Percentiles rank a stretch among this genome's conserved stretches.
Evolutionary conservation across 306 rosid genomes (phyloP).

Genomic region (Spatholobus suberectus): DNA sequence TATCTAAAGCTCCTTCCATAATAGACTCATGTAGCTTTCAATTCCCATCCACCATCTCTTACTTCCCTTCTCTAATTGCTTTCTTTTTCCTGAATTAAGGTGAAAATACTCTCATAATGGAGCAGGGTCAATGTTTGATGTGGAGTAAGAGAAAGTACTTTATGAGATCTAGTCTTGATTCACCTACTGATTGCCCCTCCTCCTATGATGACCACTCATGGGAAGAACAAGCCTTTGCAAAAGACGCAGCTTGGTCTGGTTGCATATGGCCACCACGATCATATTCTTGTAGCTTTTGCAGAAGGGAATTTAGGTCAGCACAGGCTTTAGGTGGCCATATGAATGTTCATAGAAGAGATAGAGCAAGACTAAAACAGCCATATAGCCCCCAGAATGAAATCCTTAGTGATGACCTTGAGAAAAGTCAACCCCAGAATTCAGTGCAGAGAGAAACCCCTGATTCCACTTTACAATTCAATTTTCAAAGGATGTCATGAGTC

Average conservation of each 20-base stretch:
- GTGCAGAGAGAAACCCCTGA: conserved; percentile 34
- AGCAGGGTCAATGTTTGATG: conserved; percentile 56
- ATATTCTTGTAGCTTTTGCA: conserved; percentile 82
- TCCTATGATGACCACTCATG: conserved; percentile 61
- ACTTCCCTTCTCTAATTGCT: neutral
- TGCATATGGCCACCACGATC: conserved; percentile 90
- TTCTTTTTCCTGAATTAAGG: neutral
- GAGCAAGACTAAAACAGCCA: conserved; percentile 75
- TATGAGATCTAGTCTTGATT: conserved; percentile 33
- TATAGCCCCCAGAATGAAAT: conserved; percentile 48
- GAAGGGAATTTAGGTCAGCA: conserved; percentile 85
- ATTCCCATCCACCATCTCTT: neutral
- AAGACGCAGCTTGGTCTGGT: conserved; percentile 70
- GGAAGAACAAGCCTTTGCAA: conserved; percentile 92
- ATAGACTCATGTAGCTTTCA: conserved; percentile 33
- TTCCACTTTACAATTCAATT: conserved; percentile 30
- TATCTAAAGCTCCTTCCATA: conserved; percentile 20
- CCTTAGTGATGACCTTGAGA: neutral
- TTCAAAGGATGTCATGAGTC: conserved; percentile 20
- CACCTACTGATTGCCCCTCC: conserved; percentile 19
- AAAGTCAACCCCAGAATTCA: conserved; percentile 26
- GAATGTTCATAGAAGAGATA: conserved; percentile 91
- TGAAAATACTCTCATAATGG: conserved; percentile 47
- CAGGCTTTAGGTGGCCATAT: conserved; percentile 93
- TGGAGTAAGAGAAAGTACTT: conserved; percentile 65